phyloP scores from a whole-genome alignment of 306 rosid genomes.

The Carpinus fangiana region DNA sequence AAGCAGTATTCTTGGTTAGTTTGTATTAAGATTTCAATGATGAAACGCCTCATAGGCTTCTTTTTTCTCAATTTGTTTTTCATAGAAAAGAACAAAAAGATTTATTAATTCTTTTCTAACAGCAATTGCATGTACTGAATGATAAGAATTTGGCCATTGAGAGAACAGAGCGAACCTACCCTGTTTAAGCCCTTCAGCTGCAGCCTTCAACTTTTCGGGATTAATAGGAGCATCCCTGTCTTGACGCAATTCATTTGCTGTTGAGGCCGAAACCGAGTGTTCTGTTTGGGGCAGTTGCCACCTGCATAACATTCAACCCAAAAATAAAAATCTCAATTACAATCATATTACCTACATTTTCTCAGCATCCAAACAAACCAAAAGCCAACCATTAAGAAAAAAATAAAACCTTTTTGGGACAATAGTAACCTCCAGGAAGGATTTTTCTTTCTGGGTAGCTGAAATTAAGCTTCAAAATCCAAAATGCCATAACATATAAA shows the following conservation, averaged over 20 bases:
- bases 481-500: neutral
- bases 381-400: neutral
- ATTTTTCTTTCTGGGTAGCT: neutral
- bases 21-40: neutral
- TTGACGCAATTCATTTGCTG: constrained; percentile 81
- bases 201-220: constrained; percentile 87
- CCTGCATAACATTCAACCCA: constrained; percentile 41
- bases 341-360: neutral
- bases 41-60: neutral
- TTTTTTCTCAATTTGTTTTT: neutral
- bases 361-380: neutral
- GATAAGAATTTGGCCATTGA: neutral
- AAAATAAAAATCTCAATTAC: neutral
- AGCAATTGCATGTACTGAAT: neutral
- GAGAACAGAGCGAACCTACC: constrained; percentile 41
- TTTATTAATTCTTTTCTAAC: neutral
- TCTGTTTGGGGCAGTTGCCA: constrained; percentile 64
- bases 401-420: neutral
- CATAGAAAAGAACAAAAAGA: neutral
- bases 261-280: constrained; percentile 58
- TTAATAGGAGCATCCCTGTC: constrained; percentile 48
- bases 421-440: neutral
- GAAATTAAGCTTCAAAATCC: neutral
- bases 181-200: constrained; percentile 76
- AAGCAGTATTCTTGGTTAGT: neutral